Evolutionary conservation across 2,329 filamentous ascomycete species (phyloP).

Genomic region (Aspergillus vadensis): DNA sequence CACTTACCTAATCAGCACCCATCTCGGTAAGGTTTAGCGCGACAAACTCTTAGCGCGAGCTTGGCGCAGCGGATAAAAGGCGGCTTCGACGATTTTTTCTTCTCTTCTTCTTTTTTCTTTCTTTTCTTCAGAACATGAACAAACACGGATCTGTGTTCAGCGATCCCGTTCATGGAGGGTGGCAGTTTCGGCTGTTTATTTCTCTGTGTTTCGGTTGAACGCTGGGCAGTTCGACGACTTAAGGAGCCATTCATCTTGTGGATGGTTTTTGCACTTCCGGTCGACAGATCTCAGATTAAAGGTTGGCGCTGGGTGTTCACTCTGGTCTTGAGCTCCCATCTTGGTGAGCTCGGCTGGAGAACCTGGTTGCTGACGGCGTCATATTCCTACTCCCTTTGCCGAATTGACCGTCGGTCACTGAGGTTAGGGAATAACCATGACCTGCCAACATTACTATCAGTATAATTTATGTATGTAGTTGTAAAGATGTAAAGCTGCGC

Average conservation of each 20-base stretch:
- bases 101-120: constrained; percentile 42
- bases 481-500: too few species aligned
- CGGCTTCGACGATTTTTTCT: constrained; percentile 35
- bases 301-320: constrained; percentile 53
- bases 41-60: constrained; percentile 20
- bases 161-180: constrained; percentile 62
- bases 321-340: constrained; percentile 66
- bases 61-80: constrained; percentile 38
- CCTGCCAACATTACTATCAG: constrained; percentile 61
- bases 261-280: constrained; percentile 82
- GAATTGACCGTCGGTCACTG: constrained; percentile 80
- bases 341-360: constrained; percentile 68
- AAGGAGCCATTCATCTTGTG: constrained; percentile 71
- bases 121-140: constrained; percentile 44
- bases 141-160: constrained; percentile 80
- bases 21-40: constrained; percentile 28
- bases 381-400: constrained; percentile 90
- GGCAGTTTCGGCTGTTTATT: constrained; percentile 37
- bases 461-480: background rate
- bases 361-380: constrained; percentile 62
- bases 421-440: constrained; percentile 91
- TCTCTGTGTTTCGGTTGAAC: constrained; percentile 70
- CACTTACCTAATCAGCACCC: constrained; percentile 20
- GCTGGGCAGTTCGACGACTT: constrained; percentile 81
- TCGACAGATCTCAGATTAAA: constrained; percentile 93